A percentile compares a stretch with the other conserved stretches of the same genome.
Conservation (phyloP, 2,329 filamentous ascomycete genomes). For the Calonectria hongkongensis region DNA sequence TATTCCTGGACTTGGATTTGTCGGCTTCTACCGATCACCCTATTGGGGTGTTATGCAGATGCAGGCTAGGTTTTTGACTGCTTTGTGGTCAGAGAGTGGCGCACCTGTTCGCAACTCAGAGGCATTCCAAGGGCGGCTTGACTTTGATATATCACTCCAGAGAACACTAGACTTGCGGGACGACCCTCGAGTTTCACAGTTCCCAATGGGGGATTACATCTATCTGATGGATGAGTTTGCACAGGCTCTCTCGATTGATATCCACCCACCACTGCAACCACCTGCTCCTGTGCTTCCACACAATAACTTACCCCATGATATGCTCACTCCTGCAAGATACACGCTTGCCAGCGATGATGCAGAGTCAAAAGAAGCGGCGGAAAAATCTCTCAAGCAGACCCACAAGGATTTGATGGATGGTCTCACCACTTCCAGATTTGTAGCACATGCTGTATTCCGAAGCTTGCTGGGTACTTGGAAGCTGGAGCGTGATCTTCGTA, state of each 20-base stretch:
- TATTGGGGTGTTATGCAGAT: constrained; percentile 94
- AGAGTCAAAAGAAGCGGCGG: constrained; percentile 62
- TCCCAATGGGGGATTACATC: constrained; percentile 88
- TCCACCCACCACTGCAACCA: constrained; percentile 55
- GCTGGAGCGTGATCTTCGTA: constrained; percentile 74
- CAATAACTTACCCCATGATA: constrained; percentile 68
- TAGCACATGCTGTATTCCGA: constrained; percentile 81
- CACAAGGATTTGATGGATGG: constrained; percentile 64
- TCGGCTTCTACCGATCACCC: constrained; percentile 88
- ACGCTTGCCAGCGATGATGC: constrained; percentile 61
- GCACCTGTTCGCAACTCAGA: constrained; percentile 48
- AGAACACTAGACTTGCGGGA: constrained; percentile 70
- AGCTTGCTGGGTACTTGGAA: constrained; percentile 83
- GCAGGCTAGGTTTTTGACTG: constrained; percentile 82
- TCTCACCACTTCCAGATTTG: constrained; percentile 69
- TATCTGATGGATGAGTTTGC: constrained; percentile 85
- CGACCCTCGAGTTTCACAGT: constrained; percentile 77
- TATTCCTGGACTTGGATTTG: constrained; percentile 82
- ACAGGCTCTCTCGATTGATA: constrained; percentile 72
- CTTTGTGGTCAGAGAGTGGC: constrained; percentile 71
- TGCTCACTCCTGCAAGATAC: constrained; percentile 75
- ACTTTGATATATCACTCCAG: constrained; percentile 65
- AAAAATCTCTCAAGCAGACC: constrained; percentile 67
- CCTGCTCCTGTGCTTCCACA: constrained; percentile 60
- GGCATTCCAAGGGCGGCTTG: constrained; percentile 63